These are phyloP conservation scores for Bidens hawaiensis DNA, from an alignment of 140 eudicot genomes.

Conservation along the genomic window DNA sequence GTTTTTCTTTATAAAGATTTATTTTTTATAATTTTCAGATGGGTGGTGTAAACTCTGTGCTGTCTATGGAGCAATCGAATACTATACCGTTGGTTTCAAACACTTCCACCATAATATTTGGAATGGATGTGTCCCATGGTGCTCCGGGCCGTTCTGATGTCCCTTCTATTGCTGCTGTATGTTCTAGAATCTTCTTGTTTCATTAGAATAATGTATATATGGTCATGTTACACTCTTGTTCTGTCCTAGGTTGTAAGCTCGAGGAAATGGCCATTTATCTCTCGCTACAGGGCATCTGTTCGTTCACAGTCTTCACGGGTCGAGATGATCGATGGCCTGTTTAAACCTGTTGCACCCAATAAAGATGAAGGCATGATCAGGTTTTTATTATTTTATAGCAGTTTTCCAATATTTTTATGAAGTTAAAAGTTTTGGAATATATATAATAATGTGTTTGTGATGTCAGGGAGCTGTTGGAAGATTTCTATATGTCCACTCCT, in stretches of 20 bases:
- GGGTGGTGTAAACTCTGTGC: too few relatives aligned
- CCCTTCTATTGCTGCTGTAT: constrained; percentile 65
- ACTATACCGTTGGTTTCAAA: too few relatives aligned
- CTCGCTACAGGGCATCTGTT: too few relatives aligned
- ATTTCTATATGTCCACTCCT: constrained; percentile 40
- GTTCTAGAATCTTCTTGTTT: neutral
- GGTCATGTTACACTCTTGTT: neutral
- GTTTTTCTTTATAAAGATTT: neutral
- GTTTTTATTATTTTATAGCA: constrained; percentile 7
- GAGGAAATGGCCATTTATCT: constrained; percentile 53
- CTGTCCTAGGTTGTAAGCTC: constrained; percentile 58
- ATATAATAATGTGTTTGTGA: neutral
- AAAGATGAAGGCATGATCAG: constrained; percentile 62
- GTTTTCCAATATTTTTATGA: neutral
- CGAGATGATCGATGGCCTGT: too few relatives aligned
- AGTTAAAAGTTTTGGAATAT: too few relatives aligned
- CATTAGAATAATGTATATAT: neutral
- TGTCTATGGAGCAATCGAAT: too few relatives aligned
- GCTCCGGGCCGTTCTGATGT: constrained; percentile 57
- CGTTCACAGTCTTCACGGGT: too few relatives aligned
- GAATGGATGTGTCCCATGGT: constrained; percentile 56
- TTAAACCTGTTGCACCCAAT: too few relatives aligned
- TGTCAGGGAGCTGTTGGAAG: constrained; percentile 55
- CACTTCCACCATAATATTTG: too few relatives aligned
- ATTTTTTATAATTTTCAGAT: constrained; percentile 30